Base-by-base conservation (phyloP, 2,329 filamentous ascomycete genomes). In the Venturia effusa region DNA sequence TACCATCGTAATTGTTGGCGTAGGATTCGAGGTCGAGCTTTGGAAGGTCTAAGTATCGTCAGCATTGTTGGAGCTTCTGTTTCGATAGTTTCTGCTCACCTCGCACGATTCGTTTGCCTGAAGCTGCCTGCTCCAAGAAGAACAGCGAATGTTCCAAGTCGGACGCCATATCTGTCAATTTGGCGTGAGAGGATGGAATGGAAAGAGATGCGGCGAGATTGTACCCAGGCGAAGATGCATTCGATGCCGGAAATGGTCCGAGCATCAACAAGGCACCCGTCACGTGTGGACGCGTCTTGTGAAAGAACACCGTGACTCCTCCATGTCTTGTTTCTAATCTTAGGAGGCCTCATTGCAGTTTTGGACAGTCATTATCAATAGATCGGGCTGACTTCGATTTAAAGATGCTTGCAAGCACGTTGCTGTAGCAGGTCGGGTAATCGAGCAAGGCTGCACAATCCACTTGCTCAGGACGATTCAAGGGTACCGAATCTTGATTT, bases 21-120 rank as follows among this genome's bases (percentile, higher is more conserved):
- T 97, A 97, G 43, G 88, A 84, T 66, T 97, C 91, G 51, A 99
- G 83, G 70, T 97, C 94, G 69, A 97, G 88, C 72, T 93, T 96
- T 11, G 93, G 92, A 7, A 84, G 76, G 59, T 91, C 90, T 93
- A 24, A 7, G n/a, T 34, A 10, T 32, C 10, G 51, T 45, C 17
- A 51, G 60, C 15, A 62, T 45, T 51, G 41, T 15, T n/a, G 60
- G 37, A 51, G 60, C 39, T 41, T 45, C 5, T 32, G 17, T 39
- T 41, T 39, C 48, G 22, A 7, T 37, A 4, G 22, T 32, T 41
- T 27, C 34, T 39, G 15, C 40, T 24, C 40, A 60, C 59, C 59
- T 60, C 40, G 34, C 37, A 60, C 59, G 27, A 60, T 43, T 41
- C 59, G 34, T 40, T 60, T 43, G 37, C 59, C 59, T 19, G 59